Evolutionary conservation across 768 basidiomycete species (phyloP), one percentile per base, ranked within the genome.

Genomic region (Lactarius tabidus): DNA sequence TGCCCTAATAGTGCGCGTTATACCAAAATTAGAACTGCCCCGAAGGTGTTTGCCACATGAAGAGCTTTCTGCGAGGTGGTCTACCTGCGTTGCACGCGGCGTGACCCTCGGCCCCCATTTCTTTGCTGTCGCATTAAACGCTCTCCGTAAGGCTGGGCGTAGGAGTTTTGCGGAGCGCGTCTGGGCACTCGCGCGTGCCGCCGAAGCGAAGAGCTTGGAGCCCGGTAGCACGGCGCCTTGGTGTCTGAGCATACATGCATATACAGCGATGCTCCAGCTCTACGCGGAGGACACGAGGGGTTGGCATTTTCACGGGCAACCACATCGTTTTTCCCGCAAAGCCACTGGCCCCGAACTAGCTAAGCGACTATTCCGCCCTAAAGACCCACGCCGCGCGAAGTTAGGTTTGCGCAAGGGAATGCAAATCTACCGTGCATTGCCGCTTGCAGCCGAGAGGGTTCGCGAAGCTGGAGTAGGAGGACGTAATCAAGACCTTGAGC

Each of bases 231-330:
- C 60, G 14, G 53, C 67, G 26, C 84, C 87, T 0, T 94, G 91
- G 91, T 78, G 79, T 60, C 74, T 93, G 23, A 83, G 86, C 9
- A 75, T 86, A 2, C 79, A 85, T 10, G 85, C 88, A 1, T 93
- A 90, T 72, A 92, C 89, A 2, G 75, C 82, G 57, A 90, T 92
- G 85, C 72, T 93, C 62, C 79, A 85, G 55, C 76, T 83, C 36
- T 91, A 89, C 67, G 80, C 77, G 1, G 69, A 72, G 4, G 81
- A 84, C 71, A 80, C 79, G n/a, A 73, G 71, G 52, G 73, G 72
- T 17, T 67, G 74, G 65, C 55, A 52, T 55, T 26, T 35, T 17
- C 53, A 23, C 26, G 38, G 10, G 36, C 23, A 14, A 51, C 23
- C 14, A 14, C 23, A 48, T 14, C 35, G 14, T 72, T 74, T 72